Percentiles rank a stretch among this genome's conserved stretches.
phyloP scores from a whole-genome alignment of 257 asterid species.

The Solanum gandarillasii region DNA sequence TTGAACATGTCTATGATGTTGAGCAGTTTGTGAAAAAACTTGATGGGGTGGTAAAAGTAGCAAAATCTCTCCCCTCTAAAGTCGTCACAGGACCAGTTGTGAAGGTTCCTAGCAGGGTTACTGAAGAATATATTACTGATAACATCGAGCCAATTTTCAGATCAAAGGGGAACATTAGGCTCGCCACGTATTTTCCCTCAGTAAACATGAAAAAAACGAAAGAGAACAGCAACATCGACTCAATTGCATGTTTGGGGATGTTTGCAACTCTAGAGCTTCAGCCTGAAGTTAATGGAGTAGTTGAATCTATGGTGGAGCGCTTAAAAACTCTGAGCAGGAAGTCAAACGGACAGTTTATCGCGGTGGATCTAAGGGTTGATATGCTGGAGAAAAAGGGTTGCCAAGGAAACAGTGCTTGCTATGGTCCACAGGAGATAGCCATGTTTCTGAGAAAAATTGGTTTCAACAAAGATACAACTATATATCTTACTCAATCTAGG shows the following conservation, averaged over 20 bases:
- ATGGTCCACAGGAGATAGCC: constrained; percentile 65
- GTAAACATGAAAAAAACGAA: constrained; percentile 76
- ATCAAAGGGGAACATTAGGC: constrained; percentile 66
- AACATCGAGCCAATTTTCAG: constrained; percentile 62
- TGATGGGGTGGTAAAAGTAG: constrained; percentile 70
- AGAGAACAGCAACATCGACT: constrained; percentile 42
- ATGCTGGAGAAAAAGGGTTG: constrained; percentile 85
- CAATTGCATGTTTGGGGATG: constrained; percentile 86
- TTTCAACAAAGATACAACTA: constrained; percentile 57
- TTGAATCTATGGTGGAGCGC: constrained; percentile 78
- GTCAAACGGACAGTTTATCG: constrained; percentile 79
- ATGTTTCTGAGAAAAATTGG: constrained; percentile 63
- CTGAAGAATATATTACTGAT: constrained; percentile 59
- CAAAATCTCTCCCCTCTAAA: constrained; percentile 43
- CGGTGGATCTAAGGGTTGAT: constrained; percentile 80
- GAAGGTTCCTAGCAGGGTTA: constrained; percentile 79
- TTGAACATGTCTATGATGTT: constrained; percentile 56
- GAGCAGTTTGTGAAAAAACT: constrained; percentile 53
- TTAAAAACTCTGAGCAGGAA: constrained; percentile 62
- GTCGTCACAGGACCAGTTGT: constrained; percentile 55
- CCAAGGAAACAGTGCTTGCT: constrained; percentile 47
- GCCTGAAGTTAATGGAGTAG: constrained; percentile 65
- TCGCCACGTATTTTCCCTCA: constrained; percentile 79
- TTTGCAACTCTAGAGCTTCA: constrained; percentile 78
- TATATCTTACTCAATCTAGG: constrained; percentile 70